Base-by-base conservation (phyloP, 2,329 filamentous ascomycete genomes). In the Cladosporium sp. region DNA sequence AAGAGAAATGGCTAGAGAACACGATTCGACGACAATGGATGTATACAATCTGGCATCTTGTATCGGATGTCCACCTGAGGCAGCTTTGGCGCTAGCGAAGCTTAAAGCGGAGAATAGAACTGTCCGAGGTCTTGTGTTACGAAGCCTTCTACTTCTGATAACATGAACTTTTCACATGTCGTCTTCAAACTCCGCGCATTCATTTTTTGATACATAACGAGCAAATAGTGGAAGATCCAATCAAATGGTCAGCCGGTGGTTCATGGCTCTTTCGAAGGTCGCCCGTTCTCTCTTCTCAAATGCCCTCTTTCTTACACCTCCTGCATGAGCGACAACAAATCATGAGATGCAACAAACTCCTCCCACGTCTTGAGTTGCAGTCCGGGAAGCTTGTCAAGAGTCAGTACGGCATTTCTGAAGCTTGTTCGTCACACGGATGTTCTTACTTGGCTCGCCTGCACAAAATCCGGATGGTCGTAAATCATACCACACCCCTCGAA, bases 401-500 rank as follows among this genome's bases (percentile, higher is more conserved):
- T 47, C 18, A 12, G 1, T 11, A 25, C 13, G 16, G 1, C 18
- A 15, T 12, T 1, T 2, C 6, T 12, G 13, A 11, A 6, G 5
- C 3, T 1, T 13, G 12, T 27, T 9, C 22, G 9, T 27, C 22
- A 16, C 11, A 3, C n/a, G 32, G 32, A 16, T 7, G 5, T 8
- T 29, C 36, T 40, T 18, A 48, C 45, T 36, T 48, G 36, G 45
- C 45, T 48, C 19, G 45, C 45, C 16, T 48, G 45, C 7, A 48
- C 36, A 8, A 48, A 48, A 11, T 30, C 36, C 2, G 36, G 18
- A 19, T 35, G 13, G 8, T 48, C 45, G 19, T 48, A 48, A 7
- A 48, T 48, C 45, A 48, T 48, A 16, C 45, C 45, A 30, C 36
- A 40, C 11, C 19, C 29, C n/a, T 48, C 45, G 29, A 48, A 48